Evolutionary conservation across 345 rosid genomes (phyloP).

Genomic region (Raphanus sativus): DNA sequence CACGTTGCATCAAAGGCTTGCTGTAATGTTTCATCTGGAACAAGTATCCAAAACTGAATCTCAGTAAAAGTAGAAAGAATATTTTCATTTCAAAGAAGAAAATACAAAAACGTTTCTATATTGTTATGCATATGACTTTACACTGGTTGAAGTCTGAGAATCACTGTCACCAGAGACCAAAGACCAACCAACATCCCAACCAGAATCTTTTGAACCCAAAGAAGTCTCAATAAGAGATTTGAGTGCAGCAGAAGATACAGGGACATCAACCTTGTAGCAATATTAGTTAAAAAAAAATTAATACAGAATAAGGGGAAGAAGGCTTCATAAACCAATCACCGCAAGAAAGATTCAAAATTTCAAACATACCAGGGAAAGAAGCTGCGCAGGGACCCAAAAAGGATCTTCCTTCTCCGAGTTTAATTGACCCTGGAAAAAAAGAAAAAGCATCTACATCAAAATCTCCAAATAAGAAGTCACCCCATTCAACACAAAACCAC

Average conservation of each 20-base stretch:
- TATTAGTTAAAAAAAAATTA: conserved; percentile 18
- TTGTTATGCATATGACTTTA: conserved; percentile 40
- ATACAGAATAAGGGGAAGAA: conserved; percentile 4
- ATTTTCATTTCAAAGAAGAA: neutral
- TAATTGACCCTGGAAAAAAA: conserved; percentile 45
- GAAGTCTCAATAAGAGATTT: conserved; percentile 77
- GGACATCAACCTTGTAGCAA: conserved; percentile 72
- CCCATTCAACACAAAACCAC: conserved; percentile 20
- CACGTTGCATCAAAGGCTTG: conserved; percentile 38
- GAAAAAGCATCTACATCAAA: conserved; percentile 21
- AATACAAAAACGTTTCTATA: neutral
- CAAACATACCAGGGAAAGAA: conserved; percentile 60
- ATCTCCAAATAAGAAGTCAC: neutral
- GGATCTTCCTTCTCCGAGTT: conserved; percentile 42
- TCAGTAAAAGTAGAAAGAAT: neutral
- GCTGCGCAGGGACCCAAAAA: conserved; percentile 54
- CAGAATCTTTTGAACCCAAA: conserved; percentile 60
- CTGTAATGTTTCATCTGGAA: conserved; percentile 44
- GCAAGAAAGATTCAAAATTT: conserved; percentile 1
- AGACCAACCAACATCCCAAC: conserved; percentile 98
- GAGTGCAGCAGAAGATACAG: conserved; percentile 66
- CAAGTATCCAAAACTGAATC: conserved; percentile 15
- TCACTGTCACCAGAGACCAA: conserved; percentile 51
- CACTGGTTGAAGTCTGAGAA: conserved; percentile 42
- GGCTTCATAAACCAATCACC: conserved; percentile 9